Conservation (phyloP, 2,329 filamentous ascomycete genomes). For the Emergomyces africanus region DNA sequence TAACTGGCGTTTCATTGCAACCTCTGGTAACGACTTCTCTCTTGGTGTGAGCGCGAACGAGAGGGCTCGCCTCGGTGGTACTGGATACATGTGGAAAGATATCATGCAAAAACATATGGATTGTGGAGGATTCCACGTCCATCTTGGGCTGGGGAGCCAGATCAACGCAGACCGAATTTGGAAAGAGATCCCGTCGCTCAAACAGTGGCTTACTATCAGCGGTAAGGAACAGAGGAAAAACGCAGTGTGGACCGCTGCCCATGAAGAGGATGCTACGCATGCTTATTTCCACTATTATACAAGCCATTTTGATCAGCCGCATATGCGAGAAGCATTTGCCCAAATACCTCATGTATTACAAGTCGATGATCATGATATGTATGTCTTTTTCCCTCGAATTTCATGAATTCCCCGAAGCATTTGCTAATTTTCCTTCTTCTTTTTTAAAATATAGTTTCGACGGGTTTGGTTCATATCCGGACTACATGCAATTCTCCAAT, state of each 20-base stretch:
- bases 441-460: conserved; percentile 55
- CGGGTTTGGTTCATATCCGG: conserved; percentile 91
- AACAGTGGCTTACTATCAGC: conserved; percentile 88
- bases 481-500: conserved; percentile 95
- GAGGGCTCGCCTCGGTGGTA: conserved; percentile 69
- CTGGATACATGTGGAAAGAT: conserved; percentile 98
- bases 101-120: conserved; percentile 95
- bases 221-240: conserved; percentile 89
- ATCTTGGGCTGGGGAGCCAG: conserved; percentile 83
- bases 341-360: conserved; percentile 92
- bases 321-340: conserved; percentile 86
- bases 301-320: conserved; percentile 94
- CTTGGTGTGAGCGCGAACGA: conserved; percentile 78
- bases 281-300: conserved; percentile 99
- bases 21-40: conserved; percentile 93
- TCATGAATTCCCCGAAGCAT: neutral
- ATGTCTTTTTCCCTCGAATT: conserved; percentile 34
- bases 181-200: conserved; percentile 87
- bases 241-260: conserved; percentile 79
- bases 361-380: conserved; percentile 97
- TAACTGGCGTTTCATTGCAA: conserved; percentile 90
- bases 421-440: conserved; percentile 10
- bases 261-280: conserved; percentile 90
- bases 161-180: conserved; percentile 92
- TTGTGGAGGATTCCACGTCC: conserved; percentile 88